Conservation (phyloP, 441 rosid genomes). For the Populus hybrid region DNA sequence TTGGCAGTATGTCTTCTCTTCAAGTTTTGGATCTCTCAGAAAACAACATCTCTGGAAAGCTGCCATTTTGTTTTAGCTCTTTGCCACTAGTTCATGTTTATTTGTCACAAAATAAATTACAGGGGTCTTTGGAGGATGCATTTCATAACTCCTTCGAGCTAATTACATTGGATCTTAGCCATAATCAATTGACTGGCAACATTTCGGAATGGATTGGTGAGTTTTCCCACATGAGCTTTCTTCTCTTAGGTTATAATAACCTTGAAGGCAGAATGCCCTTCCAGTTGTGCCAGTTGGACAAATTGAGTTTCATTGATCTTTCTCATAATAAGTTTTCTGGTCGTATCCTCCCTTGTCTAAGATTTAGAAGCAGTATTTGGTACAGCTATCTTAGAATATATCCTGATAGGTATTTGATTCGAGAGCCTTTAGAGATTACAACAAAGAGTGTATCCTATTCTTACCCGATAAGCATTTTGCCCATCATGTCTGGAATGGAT, state of each 20-base stretch:
- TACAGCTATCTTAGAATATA: neutral
- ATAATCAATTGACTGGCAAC: slow-evolving; percentile 1
- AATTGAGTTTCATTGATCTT: slow-evolving; percentile 5
- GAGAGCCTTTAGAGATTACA: neutral
- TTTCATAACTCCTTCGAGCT: neutral
- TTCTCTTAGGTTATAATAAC: slow-evolving; percentile 4
- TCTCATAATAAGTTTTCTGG: slow-evolving; percentile 15
- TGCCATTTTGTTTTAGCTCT: slow-evolving; percentile 1
- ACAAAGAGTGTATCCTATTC: neutral
- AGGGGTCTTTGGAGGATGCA: neutral
- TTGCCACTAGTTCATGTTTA: neutral
- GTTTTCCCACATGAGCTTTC: neutral
- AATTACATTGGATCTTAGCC: neutral
- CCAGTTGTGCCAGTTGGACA: slow-evolving; percentile 8
- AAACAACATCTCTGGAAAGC: slow-evolving; percentile 9
- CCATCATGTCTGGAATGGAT: slow-evolving; percentile 12
- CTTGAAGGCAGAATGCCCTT: neutral
- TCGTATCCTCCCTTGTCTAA: neutral
- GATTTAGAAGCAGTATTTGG: neutral
- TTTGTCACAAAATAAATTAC: slow-evolving; percentile 2
- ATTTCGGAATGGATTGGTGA: slow-evolving; percentile 3
- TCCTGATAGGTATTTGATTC: neutral
- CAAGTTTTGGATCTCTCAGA: slow-evolving; percentile 8
- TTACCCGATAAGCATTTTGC: neutral
- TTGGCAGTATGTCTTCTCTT: slow-evolving; percentile 5